A percentile compares a stretch with the other conserved stretches of the same genome.
Evolutionary conservation across 352 stramenopile species (phyloP).

Genomic region (Globisporangium irregulare): DNA sequence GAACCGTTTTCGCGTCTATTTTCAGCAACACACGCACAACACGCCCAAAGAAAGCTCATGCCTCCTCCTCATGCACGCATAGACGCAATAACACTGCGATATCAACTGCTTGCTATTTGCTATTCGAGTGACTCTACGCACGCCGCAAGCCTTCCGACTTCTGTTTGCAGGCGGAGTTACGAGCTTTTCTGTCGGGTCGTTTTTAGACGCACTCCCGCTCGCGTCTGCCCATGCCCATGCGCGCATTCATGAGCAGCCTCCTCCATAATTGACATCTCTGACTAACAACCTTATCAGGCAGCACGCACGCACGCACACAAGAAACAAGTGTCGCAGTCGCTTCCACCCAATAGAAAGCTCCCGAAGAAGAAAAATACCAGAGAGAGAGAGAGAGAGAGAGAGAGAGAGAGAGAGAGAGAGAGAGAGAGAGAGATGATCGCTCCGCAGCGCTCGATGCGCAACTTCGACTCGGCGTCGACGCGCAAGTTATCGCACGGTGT

Average conservation of each 20-base stretch:
- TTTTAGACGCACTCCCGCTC: neutral
- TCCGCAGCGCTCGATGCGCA: slow-evolving; percentile 5
- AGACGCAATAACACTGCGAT: too few relatives aligned
- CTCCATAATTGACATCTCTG: neutral
- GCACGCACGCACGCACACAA: neutral
- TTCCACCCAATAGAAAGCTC: neutral
- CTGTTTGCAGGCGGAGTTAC: neutral
- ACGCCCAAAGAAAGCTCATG: neutral
- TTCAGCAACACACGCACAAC: neutral
- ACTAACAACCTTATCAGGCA: neutral
- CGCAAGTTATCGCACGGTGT: slow-evolving; percentile 63
- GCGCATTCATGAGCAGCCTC: neutral
- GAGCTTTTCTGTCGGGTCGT: neutral
- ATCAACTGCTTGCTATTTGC: neutral
- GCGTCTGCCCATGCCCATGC: neutral
- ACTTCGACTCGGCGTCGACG: neutral
- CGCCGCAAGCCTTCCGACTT: neutral
- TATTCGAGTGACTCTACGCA: neutral
- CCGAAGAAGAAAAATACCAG: neutral
- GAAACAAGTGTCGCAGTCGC: neutral
- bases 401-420: neutral
- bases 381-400: too few relatives aligned
- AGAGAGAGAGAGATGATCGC: neutral
- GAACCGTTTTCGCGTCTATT: neutral
- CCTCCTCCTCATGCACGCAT: neutral